A percentile compares a stretch with the other conserved stretches of the same genome.
Conservation (phyloP, 1,139 yeast genomes). For the Kluyveromyces marxianus region DNA sequence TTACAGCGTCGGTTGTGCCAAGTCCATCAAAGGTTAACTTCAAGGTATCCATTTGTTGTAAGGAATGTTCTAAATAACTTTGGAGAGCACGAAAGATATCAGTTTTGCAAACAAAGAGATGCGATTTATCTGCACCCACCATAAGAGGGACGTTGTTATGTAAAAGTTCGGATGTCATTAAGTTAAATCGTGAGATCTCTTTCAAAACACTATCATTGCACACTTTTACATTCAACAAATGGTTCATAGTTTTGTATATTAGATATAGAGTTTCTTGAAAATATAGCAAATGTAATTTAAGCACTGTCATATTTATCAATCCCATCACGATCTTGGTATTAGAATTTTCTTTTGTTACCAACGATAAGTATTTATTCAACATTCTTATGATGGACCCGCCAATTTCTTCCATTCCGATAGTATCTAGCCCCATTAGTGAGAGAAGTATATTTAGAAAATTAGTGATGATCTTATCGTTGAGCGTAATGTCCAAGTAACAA, state of each 20-base stretch:
- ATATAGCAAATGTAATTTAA: slow-evolving; percentile 17
- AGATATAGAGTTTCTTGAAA: slow-evolving; percentile 13
- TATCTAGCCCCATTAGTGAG: slow-evolving; percentile 17
- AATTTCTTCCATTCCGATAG: slow-evolving; percentile 15
- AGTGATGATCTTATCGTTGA: slow-evolving; percentile 17
- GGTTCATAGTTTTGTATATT: slow-evolving; percentile 16
- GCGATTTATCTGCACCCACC: slow-evolving; percentile 12
- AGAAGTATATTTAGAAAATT: slow-evolving; percentile 17
- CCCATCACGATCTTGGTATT: slow-evolving; percentile 18
- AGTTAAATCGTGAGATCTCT: slow-evolving; percentile 19
- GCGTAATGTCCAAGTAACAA: slow-evolving; percentile 10
- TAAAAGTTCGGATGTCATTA: slow-evolving; percentile 20
- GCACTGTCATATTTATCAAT: slow-evolving; percentile 17
- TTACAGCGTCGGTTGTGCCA: not conserved
- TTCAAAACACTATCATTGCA: slow-evolving; percentile 15
- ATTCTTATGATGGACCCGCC: slow-evolving; percentile 10
- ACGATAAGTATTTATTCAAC: slow-evolving; percentile 11
- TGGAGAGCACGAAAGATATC: slow-evolving; percentile 5
- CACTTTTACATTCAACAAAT: slow-evolving; percentile 12
- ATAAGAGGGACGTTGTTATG: slow-evolving; percentile 14
- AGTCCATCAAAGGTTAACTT: not conserved
- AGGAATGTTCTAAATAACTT: slow-evolving; percentile 15
- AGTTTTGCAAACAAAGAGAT: not conserved
- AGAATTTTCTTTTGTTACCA: slow-evolving; percentile 17
- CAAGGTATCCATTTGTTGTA: slow-evolving; percentile 5